phyloP scores from a whole-genome alignment of 257 asterid genomes.

The Vinca minor region DNA sequence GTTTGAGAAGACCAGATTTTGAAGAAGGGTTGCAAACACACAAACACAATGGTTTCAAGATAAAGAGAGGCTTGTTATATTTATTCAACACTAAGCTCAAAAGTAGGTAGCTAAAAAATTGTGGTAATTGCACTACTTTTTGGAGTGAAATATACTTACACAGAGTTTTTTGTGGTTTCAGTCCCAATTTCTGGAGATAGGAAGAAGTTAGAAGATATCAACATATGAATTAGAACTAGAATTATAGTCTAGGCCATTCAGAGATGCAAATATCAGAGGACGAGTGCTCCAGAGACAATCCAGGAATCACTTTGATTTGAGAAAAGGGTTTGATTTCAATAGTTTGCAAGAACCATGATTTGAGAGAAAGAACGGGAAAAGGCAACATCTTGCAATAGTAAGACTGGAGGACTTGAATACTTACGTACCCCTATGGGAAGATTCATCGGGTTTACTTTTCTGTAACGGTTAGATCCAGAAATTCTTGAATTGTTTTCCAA shows the following conservation, averaged over 20 bases:
- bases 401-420: slow-evolving; percentile 7
- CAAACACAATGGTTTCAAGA: neutral
- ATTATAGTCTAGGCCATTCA: neutral
- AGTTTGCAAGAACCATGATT: slow-evolving; percentile 4
- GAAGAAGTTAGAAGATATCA: neutral
- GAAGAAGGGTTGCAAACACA: neutral
- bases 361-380: neutral
- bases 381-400: neutral
- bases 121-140: neutral
- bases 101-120: neutral
- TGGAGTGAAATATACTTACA: neutral
- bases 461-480: slow-evolving; percentile 48
- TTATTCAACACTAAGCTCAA: neutral
- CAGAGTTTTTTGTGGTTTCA: neutral
- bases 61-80: neutral
- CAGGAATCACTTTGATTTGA: neutral
- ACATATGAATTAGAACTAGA: neutral
- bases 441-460: slow-evolving; percentile 32
- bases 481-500: slow-evolving; percentile 75
- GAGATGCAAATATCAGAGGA: neutral
- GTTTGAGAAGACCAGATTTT: neutral
- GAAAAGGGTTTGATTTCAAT: too few relatives aligned
- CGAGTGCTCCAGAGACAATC: neutral
- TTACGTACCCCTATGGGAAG: slow-evolving; percentile 44
- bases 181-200: neutral